Percentiles rank a stretch among this genome's conserved stretches.
These are phyloP conservation scores for Marasmius fiardii DNA, from an alignment of 1,284 basidiomycete genomes.

Conservation along the genomic window DNA sequence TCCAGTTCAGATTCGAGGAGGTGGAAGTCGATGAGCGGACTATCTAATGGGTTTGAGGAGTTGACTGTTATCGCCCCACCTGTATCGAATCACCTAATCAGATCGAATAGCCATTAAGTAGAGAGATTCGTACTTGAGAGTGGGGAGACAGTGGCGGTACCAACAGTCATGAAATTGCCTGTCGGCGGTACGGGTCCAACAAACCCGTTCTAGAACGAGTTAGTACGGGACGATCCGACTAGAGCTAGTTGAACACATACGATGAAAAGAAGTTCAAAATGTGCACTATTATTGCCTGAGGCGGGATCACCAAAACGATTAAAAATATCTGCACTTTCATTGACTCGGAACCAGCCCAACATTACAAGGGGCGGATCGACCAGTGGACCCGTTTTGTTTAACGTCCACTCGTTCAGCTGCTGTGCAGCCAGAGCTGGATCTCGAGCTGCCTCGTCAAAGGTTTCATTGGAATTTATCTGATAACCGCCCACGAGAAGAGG, in stretches of 20 bases:
- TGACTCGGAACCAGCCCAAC: constrained; percentile 17
- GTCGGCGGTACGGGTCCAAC: constrained; percentile 10
- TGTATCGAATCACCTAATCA: neutral
- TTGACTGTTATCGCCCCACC: constrained; percentile 18
- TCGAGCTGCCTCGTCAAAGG: constrained; percentile 3
- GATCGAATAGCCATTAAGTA: too few relatives aligned
- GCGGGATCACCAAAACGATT: constrained; percentile 13
- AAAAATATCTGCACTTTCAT: constrained; percentile 12
- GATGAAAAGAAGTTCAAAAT: constrained; percentile 18
- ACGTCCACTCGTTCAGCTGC: constrained; percentile 4
- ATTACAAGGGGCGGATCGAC: constrained; percentile 9
- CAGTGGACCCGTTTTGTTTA: constrained; percentile 7
- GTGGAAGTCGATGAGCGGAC: constrained; percentile 18
- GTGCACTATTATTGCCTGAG: constrained; percentile 14
- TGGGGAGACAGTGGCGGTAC: constrained; percentile 25
- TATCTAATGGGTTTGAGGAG: constrained; percentile 18
- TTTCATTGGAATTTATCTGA: constrained; percentile 6
- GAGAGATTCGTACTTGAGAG: constrained; percentile 25
- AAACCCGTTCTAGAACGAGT: neutral
- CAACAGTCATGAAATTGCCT: constrained; percentile 24
- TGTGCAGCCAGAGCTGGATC: constrained; percentile 6
- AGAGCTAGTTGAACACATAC: constrained; percentile 4
- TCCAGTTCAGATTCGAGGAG: constrained; percentile 17
- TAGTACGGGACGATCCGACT: neutral
- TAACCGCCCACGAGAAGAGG: constrained; percentile 3